phyloP scores from a whole-genome alignment of 1,139 yeast species.

The Trichomonascaceae sp. region DNA sequence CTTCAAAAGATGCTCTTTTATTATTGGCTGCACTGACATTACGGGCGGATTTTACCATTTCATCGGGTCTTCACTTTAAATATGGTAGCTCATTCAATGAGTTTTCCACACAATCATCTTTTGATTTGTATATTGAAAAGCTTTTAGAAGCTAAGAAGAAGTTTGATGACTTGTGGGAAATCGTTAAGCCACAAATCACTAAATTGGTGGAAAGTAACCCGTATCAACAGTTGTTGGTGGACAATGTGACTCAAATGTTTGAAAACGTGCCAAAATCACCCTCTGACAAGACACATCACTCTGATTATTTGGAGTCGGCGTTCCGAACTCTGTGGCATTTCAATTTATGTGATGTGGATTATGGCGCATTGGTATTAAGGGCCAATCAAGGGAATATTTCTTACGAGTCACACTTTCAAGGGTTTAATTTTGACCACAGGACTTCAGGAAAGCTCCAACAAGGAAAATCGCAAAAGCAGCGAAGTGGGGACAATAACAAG shows the following conservation, averaged over 20 bases:
- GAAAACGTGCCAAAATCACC: conserved; percentile 28
- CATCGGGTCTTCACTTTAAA: conserved; percentile 67
- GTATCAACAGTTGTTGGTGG: conserved; percentile 37
- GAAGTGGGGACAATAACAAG: conserved; percentile 1
- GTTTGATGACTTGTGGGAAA: conserved; percentile 59
- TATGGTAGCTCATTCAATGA: conserved; percentile 71
- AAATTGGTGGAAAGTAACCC: conserved; percentile 33
- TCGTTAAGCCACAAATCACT: conserved; percentile 49
- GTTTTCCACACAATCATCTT: conserved; percentile 55
- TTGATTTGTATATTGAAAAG: conserved; percentile 51
- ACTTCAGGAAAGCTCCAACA: conserved; percentile 9
- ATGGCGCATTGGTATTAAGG: conserved; percentile 40
- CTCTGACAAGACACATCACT: not conserved
- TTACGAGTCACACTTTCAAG: conserved; percentile 40
- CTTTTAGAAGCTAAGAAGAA: conserved; percentile 53
- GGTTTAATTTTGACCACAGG: conserved; percentile 47
- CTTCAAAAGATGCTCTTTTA: conserved; percentile 56
- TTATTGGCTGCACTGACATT: conserved; percentile 63
- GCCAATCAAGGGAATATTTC: conserved; percentile 39
- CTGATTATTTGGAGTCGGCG: conserved; percentile 52
- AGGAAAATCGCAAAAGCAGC: conserved; percentile 1
- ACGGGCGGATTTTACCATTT: conserved; percentile 65
- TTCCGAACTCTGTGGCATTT: conserved; percentile 75
- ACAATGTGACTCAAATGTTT: conserved; percentile 54
- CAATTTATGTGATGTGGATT: conserved; percentile 57